A percentile compares a stretch with the other conserved stretches of the same genome.
phyloP scores from a whole-genome alignment of 2,329 filamentous ascomycete genomes.

The Calonectria honghensis region DNA sequence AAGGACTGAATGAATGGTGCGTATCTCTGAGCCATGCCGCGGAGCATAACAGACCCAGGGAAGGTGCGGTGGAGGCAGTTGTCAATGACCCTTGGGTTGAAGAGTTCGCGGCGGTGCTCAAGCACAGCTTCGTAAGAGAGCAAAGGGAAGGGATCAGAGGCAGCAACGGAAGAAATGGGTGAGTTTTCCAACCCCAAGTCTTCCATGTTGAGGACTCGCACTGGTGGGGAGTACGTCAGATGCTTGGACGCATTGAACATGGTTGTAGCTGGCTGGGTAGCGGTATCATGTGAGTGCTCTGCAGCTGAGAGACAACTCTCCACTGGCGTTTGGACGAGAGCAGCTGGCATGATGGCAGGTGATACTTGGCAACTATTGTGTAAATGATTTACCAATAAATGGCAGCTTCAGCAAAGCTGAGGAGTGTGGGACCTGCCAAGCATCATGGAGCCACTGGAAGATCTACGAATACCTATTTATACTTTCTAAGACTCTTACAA shows the following conservation, averaged over 20 bases:
- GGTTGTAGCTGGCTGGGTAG: not conserved
- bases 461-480: not conserved
- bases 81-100: constrained; percentile 72
- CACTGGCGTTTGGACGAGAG: constrained; percentile 7
- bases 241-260: constrained; percentile 63
- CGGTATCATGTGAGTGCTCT: not conserved
- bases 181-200: constrained; percentile 75
- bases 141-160: constrained; percentile 79
- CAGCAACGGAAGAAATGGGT: constrained; percentile 78
- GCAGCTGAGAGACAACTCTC: not conserved
- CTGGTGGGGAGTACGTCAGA: constrained; percentile 70
- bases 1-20: constrained; percentile 58
- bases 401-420: not conserved
- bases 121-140: constrained; percentile 78
- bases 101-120: constrained; percentile 77
- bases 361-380: not conserved
- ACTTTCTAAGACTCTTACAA: not conserved
- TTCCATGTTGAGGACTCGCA: constrained; percentile 74
- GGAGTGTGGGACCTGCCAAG: too few relatives aligned
- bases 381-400: not conserved
- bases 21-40: constrained; percentile 61
- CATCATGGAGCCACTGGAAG: not conserved
- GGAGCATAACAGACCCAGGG: constrained; percentile 73
- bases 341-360: constrained; percentile 14
- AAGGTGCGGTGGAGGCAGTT: constrained; percentile 71